A percentile compares a stretch with the other conserved stretches of the same genome.
Conservation (phyloP, 2,329 filamentous ascomycete genomes). For the Apiospora rasikravindrae region DNA sequence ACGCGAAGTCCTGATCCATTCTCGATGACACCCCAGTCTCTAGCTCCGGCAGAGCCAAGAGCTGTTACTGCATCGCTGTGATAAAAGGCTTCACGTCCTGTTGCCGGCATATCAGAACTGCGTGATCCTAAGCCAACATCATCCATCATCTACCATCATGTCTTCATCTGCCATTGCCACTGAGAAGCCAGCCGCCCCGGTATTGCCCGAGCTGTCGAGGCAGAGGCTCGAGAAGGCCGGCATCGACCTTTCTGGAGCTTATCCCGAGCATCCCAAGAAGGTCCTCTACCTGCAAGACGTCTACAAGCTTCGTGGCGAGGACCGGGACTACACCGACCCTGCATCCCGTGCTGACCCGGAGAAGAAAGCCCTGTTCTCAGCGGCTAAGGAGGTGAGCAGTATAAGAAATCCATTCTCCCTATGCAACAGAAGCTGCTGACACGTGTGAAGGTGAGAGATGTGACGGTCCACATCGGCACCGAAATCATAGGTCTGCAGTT, state of each 20-base stretch:
- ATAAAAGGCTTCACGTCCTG: background rate
- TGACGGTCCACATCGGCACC: conserved; percentile 49
- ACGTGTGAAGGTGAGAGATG: conserved; percentile 37
- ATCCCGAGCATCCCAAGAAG: conserved; percentile 17
- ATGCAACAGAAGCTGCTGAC: background rate
- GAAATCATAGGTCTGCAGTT: conserved; percentile 21
- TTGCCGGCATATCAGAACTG: background rate
- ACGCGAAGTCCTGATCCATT: background rate
- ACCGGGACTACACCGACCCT: conserved; percentile 35
- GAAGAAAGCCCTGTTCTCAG: conserved; percentile 46
- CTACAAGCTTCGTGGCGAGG: conserved; percentile 19
- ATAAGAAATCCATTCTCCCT: too few relatives aligned
- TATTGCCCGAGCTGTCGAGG: conserved; percentile 15
- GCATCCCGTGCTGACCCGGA: conserved; percentile 48
- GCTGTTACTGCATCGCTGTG: background rate
- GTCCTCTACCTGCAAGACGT: conserved; percentile 17
- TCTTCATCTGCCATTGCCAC: background rate
- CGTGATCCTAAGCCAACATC: background rate
- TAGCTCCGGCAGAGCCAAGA: background rate
- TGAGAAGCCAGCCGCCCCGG: conserved; percentile 1
- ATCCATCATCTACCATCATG: conserved; percentile 2
- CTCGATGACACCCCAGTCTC: conserved; percentile 6
- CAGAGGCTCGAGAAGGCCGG: conserved; percentile 13
- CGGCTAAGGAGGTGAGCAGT: conserved; percentile 29
- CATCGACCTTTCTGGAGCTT: background rate